Evolutionary conservation across 495 filamentous ascomycete genomes (phyloP), one percentile per base, ranked within the genome.

Genomic region (Cairneyella variabilis): DNA sequence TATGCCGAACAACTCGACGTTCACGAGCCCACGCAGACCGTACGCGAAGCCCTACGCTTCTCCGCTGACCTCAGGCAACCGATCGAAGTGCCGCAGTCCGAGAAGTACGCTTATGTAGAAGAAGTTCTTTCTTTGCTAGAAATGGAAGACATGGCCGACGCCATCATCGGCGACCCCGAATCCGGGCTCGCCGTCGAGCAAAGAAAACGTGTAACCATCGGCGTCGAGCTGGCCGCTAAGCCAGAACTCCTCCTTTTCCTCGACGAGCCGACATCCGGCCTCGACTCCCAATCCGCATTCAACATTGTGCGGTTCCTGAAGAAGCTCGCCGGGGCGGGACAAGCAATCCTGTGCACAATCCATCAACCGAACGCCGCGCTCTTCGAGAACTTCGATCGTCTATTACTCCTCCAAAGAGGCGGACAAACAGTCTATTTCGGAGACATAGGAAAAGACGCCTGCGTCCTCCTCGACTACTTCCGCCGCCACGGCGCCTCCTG

Each of bases 311-410:
- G 87, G 41, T 95, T 95, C 75, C 68, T 96, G 45, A 84, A 84
- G 43, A 96, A 95, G 70, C 77, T 96, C 9, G 84, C 90, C 1
- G 81, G 78, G 0, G 83, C 84, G 34, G 91, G 91, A 1, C 90
- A 96, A 60, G 90, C 91, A 16, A 89, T 96, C 64, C 79, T 96
- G 1, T 90, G 87, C 68, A 96, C 91, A 0, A 97, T 96, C 57
- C 91, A 96, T 66, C 91, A 97, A 59, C 91, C 91, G 14, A 88
- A 88, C 62, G 82, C 88, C 3, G 85, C 88, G 0, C 75, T 97
- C 0, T 96, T 97, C 58, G 84, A 93, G 63, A 85, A 87, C 58
- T 90, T 90, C 48, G 85, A 89, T 58, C 71, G 80, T 7, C 70
- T 89, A 5, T 63, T 89, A 0, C 70, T 89, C 2, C 73, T 90